phyloP scores from a whole-genome alignment of 2,329 filamentous ascomycete genomes.

The Aaosphaeria pasadenensis region DNA sequence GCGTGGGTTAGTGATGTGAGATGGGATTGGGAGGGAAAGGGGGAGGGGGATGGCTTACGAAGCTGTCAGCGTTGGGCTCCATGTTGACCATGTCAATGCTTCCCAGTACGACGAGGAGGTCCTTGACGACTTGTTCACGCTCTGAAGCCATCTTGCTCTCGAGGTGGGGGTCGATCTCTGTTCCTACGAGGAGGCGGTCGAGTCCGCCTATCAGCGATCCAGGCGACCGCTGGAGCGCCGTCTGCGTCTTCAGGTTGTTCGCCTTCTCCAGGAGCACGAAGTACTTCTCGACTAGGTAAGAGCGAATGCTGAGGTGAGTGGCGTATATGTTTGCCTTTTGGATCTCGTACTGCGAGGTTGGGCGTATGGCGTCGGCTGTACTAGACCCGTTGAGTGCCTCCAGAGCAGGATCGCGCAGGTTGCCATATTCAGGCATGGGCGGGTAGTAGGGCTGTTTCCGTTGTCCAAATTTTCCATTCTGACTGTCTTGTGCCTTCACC shows the following conservation, averaged over 20 bases:
- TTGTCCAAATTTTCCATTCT: slow-evolving; percentile 22
- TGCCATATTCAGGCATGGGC: slow-evolving; percentile 33
- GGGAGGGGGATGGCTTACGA: slow-evolving; percentile 48
- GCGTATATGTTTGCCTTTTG: slow-evolving; percentile 89
- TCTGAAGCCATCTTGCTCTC: slow-evolving; percentile 69
- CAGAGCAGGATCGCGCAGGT: slow-evolving; percentile 23
- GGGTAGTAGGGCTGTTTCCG: slow-evolving; percentile 33
- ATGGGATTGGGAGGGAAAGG: not conserved
- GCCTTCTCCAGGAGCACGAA: slow-evolving; percentile 71
- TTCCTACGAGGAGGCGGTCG: slow-evolving; percentile 22
- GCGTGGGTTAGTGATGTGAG: not conserved
- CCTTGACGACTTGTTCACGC: slow-evolving; percentile 76
- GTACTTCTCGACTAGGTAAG: slow-evolving; percentile 83
- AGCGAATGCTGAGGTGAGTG: slow-evolving; percentile 76
- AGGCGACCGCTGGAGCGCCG: slow-evolving; percentile 35
- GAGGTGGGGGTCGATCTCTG: slow-evolving; percentile 41
- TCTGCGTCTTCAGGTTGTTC: slow-evolving; percentile 41
- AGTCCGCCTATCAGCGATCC: slow-evolving; percentile 23
- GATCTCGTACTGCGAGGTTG: slow-evolving; percentile 73
- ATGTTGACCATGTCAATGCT: slow-evolving; percentile 82
- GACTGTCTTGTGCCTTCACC: slow-evolving; percentile 47
- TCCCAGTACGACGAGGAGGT: slow-evolving; percentile 70
- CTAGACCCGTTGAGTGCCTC: slow-evolving; percentile 13
- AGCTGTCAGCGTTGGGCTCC: slow-evolving; percentile 66
- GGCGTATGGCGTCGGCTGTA: slow-evolving; percentile 31